These are phyloP conservation scores for Oryza longistaminata DNA, from an alignment of 176 grass and related monocot genomes.

Conservation along the genomic window DNA sequence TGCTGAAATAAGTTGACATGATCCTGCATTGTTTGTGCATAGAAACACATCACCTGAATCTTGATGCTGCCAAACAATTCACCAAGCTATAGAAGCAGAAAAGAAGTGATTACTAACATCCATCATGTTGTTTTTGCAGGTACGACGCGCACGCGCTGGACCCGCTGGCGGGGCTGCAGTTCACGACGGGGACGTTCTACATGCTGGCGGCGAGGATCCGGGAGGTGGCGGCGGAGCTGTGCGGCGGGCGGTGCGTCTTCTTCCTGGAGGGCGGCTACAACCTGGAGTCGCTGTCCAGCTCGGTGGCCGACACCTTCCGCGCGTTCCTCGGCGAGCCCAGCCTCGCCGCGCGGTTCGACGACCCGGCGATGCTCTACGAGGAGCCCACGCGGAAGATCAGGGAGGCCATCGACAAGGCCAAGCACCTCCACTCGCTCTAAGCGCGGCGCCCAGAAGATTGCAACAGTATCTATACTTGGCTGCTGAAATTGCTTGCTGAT, in stretches of 20 bases:
- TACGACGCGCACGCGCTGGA: conserved; percentile 90
- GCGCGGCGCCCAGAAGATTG: neutral
- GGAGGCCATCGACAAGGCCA: conserved; percentile 63
- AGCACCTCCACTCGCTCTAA: conserved; percentile 76
- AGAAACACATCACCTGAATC: too few relatives aligned
- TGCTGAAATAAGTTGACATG: too few relatives aligned
- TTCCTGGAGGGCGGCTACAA: conserved; percentile 98
- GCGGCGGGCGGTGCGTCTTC: conserved; percentile 82
- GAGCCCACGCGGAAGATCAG: conserved; percentile 75
- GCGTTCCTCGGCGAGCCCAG: conserved; percentile 79
- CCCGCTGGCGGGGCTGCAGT: conserved; percentile 82
- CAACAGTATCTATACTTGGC: neutral
- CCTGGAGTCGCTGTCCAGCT: conserved; percentile 80
- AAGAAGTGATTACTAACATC: neutral
- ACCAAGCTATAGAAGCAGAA: too few relatives aligned
- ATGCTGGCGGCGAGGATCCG: conserved; percentile 75
- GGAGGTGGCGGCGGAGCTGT: conserved; percentile 71
- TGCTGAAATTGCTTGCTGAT: neutral
- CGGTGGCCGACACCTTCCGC: conserved; percentile 69
- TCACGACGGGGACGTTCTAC: conserved; percentile 90
- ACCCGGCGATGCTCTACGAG: conserved; percentile 80
- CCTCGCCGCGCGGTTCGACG: conserved; percentile 67
- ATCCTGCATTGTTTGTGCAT: too few relatives aligned
- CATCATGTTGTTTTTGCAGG: conserved; percentile 38
- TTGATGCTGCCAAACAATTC: too few relatives aligned